These are phyloP conservation scores for Sphaerosporella brunnea DNA, from an alignment of 495 filamentous ascomycete species.

Conservation along the genomic window DNA sequence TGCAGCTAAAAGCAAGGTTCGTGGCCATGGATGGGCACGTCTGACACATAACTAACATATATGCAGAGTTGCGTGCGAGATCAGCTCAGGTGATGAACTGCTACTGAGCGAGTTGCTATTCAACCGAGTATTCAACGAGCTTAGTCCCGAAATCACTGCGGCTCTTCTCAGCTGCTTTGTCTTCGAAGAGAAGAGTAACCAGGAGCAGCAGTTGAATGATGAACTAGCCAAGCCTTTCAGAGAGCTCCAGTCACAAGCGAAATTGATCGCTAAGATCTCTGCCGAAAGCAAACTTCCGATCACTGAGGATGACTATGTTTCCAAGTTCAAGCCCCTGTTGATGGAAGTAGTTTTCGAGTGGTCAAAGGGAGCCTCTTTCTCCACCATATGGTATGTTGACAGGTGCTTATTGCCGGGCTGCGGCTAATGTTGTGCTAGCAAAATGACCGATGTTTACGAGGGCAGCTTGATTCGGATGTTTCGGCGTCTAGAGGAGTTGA, in stretches of 20 bases:
- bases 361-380: constrained; percentile 81
- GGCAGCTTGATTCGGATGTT: constrained; percentile 91
- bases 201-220: constrained; percentile 49
- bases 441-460: constrained; percentile 97
- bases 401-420: no score
- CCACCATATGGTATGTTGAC: constrained; percentile 93
- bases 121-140: constrained; percentile 93
- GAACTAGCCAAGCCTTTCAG: constrained; percentile 71
- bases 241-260: constrained; percentile 68
- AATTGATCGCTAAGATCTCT: constrained; percentile 76
- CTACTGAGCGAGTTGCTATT: constrained; percentile 85
- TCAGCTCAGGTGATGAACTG: constrained; percentile 63
- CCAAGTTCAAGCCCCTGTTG: constrained; percentile 72
- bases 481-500: constrained; percentile 79
- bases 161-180: constrained; percentile 81
- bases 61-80: constrained; percentile 75
- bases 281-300: constrained; percentile 78
- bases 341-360: constrained; percentile 94
- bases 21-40: background rate
- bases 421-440: constrained; percentile 34
- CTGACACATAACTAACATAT: background rate
- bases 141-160: constrained; percentile 70
- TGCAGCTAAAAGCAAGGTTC: constrained; percentile 67
- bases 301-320: constrained; percentile 81
- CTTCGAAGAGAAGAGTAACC: constrained; percentile 82